A percentile compares a stretch with the other conserved stretches of the same genome.
Conservation (phyloP, 495 filamentous ascomycete genomes). For the Parmelia sp. region DNA sequence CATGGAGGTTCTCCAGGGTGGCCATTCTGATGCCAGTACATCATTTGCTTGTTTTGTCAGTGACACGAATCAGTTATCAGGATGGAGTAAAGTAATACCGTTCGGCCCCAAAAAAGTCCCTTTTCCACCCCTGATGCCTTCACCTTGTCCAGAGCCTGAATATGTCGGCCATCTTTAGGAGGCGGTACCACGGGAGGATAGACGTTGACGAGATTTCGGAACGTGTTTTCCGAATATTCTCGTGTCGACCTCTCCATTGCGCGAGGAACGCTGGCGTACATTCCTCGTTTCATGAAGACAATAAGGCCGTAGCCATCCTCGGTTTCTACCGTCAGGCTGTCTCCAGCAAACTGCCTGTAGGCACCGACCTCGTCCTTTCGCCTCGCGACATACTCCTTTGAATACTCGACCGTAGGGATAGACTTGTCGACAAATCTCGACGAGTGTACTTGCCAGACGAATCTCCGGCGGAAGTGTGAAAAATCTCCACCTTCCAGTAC, state of each 20-base stretch:
- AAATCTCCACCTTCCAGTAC: neutral
- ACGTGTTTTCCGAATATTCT: neutral
- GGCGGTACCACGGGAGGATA: neutral
- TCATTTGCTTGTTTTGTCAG: neutral
- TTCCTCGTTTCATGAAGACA: conserved; percentile 4
- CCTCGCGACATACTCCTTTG: conserved; percentile 2
- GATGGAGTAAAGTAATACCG: conserved; percentile 1
- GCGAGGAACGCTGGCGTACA: neutral
- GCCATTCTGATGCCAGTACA: neutral
- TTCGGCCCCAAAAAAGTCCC: neutral
- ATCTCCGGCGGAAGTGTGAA: neutral
- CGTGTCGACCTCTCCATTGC: neutral
- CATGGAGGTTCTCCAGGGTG: neutral
- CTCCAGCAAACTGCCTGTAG: neutral
- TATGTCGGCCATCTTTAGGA: neutral
- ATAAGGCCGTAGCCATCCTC: conserved; percentile 7
- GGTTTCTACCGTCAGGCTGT: neutral
- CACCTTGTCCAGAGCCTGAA: neutral
- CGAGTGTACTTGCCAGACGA: neutral
- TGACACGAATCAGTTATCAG: too few species aligned
- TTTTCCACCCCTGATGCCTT: neutral
- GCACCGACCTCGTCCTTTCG: neutral
- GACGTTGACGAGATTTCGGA: neutral
- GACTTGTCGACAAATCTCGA: neutral
- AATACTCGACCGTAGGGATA: neutral